Evolutionary conservation across 768 basidiomycete species (phyloP).

Genomic region (Lyophyllum atratum): DNA sequence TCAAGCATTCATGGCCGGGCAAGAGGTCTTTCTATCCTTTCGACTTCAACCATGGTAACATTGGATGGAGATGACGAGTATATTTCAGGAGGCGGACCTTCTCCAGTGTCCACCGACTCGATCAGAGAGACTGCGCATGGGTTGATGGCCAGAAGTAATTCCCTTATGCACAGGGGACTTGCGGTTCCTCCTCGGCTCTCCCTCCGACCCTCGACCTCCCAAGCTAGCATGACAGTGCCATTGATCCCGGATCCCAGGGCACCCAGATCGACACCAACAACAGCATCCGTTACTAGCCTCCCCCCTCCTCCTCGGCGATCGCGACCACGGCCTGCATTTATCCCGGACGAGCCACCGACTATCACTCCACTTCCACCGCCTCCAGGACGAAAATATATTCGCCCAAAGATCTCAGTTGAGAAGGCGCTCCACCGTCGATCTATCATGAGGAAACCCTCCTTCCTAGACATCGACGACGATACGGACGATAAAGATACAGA

Average conservation of each 20-base stretch:
- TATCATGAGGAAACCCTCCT: conserved; percentile 69
- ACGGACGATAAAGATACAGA: conserved; percentile 35
- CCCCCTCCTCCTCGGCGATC: conserved; percentile 58
- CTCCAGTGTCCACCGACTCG: conserved; percentile 25
- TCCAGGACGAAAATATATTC: conserved; percentile 23
- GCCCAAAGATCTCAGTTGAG: conserved; percentile 37
- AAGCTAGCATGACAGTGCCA: conserved; percentile 25
- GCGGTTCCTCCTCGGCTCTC: conserved; percentile 18
- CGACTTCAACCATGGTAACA: conserved; percentile 37
- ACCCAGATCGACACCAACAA: conserved; percentile 20
- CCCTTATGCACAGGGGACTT: conserved; percentile 17
- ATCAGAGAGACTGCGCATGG: conserved; percentile 12
- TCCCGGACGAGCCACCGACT: conserved; percentile 11
- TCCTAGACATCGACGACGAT: conserved; percentile 67
- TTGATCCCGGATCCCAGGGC: conserved; percentile 19
- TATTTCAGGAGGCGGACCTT: conserved; percentile 25
- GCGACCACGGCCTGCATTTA: conserved; percentile 26
- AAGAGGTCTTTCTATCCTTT: conserved; percentile 40
- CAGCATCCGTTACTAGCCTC: conserved; percentile 38
- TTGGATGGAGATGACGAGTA: conserved; percentile 32
- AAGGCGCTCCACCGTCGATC: conserved; percentile 47
- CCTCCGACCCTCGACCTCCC: conserved; percentile 38
- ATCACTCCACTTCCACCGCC: conserved; percentile 37
- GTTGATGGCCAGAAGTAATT: conserved; percentile 19
- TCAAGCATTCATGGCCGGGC: conserved; percentile 26